Base-by-base conservation (phyloP, 441 rosid genomes). In the Pelargonium myrrhifolium region DNA sequence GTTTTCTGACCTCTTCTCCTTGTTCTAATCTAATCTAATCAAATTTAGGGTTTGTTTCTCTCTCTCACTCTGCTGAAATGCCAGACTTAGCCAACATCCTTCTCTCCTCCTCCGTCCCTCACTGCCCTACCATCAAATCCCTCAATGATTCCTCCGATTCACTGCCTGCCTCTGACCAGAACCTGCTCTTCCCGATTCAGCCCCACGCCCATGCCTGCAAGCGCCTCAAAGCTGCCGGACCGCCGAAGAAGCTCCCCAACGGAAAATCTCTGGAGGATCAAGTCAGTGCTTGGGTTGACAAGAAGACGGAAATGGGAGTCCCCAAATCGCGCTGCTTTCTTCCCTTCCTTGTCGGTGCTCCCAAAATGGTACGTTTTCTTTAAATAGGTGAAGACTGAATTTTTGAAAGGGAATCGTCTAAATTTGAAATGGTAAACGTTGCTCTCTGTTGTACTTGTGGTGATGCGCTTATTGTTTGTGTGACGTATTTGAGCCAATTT, bases 331-430 rank as follows among this genome's bases (percentile, higher is more conserved):
- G 6, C 59, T 78, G 75, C 63, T 64, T 72, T 56, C 85, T 87
- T 42, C 89, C 92, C 2, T 87, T 87, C 71, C 84, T 87, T 3
- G 76, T 77, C 12, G 85, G 84, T n/a, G 81, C 89, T 43, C 79
- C 84, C 72, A 83, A 75, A 76, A 64, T 80, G 86, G 89, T 85
- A 67, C 1, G 2, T 39, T 22, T 43, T 40, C 22, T 14, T 39
- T 18, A 43, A 9, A 42, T 3, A 2, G 62, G 64, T 21, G 66
- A 15, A 14, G 21, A 20, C 28, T 24, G 28, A 24, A 31, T 31
- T 31, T 31, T 31, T 31, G 7, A 2, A 31, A 31, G 7, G 7
- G 6, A 31, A 31, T 31, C 6, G n/a, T n/a, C n/a, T 31, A 2
- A 31, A 31, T 31, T 31, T 4, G 37, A 31, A 31, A 31, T 2